phyloP scores from a whole-genome alignment of 768 basidiomycete species.

The Lactarius deliciosus region DNA sequence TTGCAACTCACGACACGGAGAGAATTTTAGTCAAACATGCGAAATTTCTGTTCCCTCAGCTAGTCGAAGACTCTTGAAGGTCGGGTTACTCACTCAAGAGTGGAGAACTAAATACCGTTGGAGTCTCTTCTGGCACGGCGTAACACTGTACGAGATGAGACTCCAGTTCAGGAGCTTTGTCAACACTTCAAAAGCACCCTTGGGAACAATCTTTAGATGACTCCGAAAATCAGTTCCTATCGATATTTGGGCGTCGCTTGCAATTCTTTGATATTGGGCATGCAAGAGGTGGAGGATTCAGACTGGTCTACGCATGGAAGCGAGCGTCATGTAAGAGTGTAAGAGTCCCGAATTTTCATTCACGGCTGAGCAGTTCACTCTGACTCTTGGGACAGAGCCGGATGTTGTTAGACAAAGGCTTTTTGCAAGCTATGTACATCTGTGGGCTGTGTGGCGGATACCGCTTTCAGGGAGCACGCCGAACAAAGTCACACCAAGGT shows the following conservation, averaged over 20 bases:
- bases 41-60: too few relatives aligned
- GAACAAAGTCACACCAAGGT: not conserved
- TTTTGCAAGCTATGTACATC: not conserved
- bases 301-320: not conserved
- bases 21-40: constrained; percentile 4
- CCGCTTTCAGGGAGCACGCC: not conserved
- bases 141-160: too few relatives aligned
- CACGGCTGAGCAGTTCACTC: not conserved
- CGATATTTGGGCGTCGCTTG: not conserved
- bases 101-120: too few relatives aligned
- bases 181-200: not conserved
- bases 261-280: not conserved
- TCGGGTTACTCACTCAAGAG: too few relatives aligned
- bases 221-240: not conserved
- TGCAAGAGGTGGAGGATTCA: too few relatives aligned
- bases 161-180: too few relatives aligned
- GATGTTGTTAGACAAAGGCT: not conserved
- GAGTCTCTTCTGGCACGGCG: too few relatives aligned
- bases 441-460: not conserved
- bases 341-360: not conserved
- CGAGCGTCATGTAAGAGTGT: not conserved
- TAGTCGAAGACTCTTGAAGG: too few relatives aligned
- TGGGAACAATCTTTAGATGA: not conserved
- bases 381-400: not conserved
- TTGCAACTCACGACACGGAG: not conserved